Evolutionary conservation across 2,329 filamentous ascomycete genomes (phyloP).

Genomic region (Alternaria postmessia): DNA sequence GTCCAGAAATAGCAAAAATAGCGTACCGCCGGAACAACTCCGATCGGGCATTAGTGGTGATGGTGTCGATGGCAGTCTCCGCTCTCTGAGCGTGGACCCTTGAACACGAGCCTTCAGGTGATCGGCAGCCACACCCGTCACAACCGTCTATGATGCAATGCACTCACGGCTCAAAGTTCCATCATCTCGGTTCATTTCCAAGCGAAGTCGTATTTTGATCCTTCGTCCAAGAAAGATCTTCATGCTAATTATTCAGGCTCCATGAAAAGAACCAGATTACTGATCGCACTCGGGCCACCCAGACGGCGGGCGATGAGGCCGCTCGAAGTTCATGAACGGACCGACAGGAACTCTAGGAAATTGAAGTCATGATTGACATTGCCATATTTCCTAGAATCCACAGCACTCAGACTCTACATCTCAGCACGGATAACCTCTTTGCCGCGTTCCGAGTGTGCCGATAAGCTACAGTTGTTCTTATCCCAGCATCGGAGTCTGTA

Average conservation of each 20-base stretch:
- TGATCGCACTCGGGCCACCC: background rate
- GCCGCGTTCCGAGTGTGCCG: background rate
- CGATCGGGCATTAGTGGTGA: background rate
- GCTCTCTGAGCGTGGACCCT: background rate
- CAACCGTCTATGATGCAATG: conserved; percentile 3
- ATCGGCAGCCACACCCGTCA: conserved; percentile 4
- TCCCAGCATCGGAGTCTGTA: background rate
- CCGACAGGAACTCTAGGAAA: background rate
- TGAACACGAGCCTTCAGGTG: background rate
- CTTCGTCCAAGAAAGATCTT: background rate
- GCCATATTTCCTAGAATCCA: background rate
- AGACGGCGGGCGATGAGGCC: background rate
- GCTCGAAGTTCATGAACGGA: background rate
- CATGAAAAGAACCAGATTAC: background rate
- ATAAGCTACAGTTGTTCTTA: background rate
- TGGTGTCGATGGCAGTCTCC: background rate
- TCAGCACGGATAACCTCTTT: background rate
- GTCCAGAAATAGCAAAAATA: conserved; percentile 2
- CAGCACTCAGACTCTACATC: background rate
- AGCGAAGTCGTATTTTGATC: background rate
- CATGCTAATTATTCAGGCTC: background rate
- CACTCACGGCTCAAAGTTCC: background rate
- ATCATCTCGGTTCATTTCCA: background rate
- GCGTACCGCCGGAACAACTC: background rate
- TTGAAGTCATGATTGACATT: background rate